Conservation (phyloP, 768 basidiomycete genomes). For the Pleurotus salmoneostramineus region DNA sequence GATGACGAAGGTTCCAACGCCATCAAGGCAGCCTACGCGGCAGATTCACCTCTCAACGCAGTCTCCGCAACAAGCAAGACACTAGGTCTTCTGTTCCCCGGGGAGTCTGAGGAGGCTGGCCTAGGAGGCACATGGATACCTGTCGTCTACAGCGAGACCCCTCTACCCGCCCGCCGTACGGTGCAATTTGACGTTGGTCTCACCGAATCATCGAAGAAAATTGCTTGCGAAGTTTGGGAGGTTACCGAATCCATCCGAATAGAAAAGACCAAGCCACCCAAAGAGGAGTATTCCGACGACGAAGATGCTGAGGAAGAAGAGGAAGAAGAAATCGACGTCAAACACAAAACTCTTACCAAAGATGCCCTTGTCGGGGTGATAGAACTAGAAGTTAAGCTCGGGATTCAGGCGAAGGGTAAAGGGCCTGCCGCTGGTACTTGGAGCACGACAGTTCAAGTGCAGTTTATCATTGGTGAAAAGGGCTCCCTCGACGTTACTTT, state of each 20-base stretch:
- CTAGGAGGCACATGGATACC: slow-evolving; percentile 66
- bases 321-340: slow-evolving; percentile 59
- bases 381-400: slow-evolving; percentile 36
- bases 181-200: slow-evolving; percentile 57
- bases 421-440: slow-evolving; percentile 38
- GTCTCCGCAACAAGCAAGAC: slow-evolving; percentile 58
- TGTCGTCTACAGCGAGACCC: slow-evolving; percentile 66
- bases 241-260: slow-evolving; percentile 62
- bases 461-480: slow-evolving; percentile 30
- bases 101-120: slow-evolving; percentile 29
- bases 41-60: slow-evolving; percentile 33
- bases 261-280: slow-evolving; percentile 50
- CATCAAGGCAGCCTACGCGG: slow-evolving; percentile 46
- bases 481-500: slow-evolving; percentile 34
- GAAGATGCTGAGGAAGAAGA: slow-evolving; percentile 56
- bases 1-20: slow-evolving; percentile 45
- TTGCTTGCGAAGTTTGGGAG: slow-evolving; percentile 78
- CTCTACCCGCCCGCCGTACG: slow-evolving; percentile 61
- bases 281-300: slow-evolving; percentile 39
- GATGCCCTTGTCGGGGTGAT: slow-evolving; percentile 43
- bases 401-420: slow-evolving; percentile 35
- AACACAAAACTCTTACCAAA: slow-evolving; percentile 58
- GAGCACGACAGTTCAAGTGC: slow-evolving; percentile 48
- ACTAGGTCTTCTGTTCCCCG: slow-evolving; percentile 66
- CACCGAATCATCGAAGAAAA: slow-evolving; percentile 32